A percentile compares a stretch with the other conserved stretches of the same genome.
Conservation (phyloP, 2,329 filamentous ascomycete genomes). For the Leptographium radiaticola region DNA sequence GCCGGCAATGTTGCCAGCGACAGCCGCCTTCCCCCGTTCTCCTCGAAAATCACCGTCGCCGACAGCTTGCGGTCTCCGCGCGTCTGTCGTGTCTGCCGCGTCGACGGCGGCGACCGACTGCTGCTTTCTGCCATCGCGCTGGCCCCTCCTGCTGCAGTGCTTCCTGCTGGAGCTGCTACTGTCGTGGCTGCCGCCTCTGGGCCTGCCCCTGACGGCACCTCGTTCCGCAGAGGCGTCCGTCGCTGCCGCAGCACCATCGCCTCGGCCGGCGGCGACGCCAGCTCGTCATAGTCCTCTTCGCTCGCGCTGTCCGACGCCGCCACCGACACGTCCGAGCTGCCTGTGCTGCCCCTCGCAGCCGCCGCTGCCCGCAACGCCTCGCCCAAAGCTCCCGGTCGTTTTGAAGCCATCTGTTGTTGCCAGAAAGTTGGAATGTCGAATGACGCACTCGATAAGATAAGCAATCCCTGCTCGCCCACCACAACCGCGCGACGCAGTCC, state of each 20-base stretch:
- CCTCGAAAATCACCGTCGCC: conserved; percentile 12
- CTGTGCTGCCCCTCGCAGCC: neutral
- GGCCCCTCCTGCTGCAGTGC: too few relatives aligned
- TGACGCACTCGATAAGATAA: too few relatives aligned
- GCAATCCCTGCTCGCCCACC: too few relatives aligned
- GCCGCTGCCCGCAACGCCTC: conserved; percentile 10
- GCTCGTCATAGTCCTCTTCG: conserved; percentile 32
- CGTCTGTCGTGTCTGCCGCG: neutral
- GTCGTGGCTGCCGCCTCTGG: neutral
- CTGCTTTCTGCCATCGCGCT: neutral
- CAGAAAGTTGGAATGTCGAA: too few relatives aligned
- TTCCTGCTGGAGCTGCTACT: neutral
- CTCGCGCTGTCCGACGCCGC: conserved; percentile 26
- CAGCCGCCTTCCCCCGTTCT: neutral
- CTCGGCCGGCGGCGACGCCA: conserved; percentile 11
- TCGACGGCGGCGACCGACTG: neutral
- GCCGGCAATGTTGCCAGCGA: neutral
- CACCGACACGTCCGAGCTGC: conserved; percentile 7
- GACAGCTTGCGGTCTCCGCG: conserved; percentile 7
- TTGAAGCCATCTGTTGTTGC: neutral
- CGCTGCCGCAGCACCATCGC: conserved; percentile 13
- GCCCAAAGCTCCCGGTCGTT: conserved; percentile 11
- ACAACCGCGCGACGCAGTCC: too few relatives aligned
- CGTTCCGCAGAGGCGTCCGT: conserved; percentile 6
- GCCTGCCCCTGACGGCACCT: neutral